Evolutionary conservation across 495 filamentous ascomycete species (phyloP).

Genomic region (Hypoxylon rickii): DNA sequence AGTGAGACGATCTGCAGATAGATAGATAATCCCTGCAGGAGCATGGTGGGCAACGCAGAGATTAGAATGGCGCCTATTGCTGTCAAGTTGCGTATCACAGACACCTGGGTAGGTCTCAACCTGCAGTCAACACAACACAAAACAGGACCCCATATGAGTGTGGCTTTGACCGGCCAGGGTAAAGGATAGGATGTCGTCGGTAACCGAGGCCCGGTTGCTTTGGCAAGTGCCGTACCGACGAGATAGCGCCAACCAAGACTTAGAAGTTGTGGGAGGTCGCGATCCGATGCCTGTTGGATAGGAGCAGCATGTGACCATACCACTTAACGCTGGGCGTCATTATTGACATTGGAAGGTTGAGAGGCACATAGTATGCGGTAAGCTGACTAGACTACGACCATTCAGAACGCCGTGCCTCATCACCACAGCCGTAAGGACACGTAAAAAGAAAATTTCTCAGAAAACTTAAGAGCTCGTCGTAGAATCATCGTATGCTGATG

Average conservation of each 20-base stretch:
- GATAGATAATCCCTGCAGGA: slow-evolving; percentile 16
- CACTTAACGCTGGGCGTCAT: slow-evolving; percentile 9
- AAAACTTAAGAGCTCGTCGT: slow-evolving; percentile 5
- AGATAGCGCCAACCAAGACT: slow-evolving; percentile 14
- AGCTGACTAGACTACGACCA: slow-evolving; percentile 29
- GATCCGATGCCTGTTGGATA: slow-evolving; percentile 30
- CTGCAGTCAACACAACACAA: slow-evolving; percentile 21
- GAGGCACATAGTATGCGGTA: slow-evolving; percentile 31
- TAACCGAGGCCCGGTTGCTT: slow-evolving; percentile 14
- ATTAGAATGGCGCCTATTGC: slow-evolving; percentile 8
- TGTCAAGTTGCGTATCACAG: slow-evolving; percentile 18
- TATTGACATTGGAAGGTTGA: slow-evolving; percentile 19
- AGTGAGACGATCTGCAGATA: slow-evolving; percentile 25
- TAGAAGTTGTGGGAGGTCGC: slow-evolving; percentile 25
- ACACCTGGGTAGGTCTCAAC: slow-evolving; percentile 15
- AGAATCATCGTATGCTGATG: slow-evolving; percentile 3
- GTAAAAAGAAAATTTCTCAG: slow-evolving; percentile 7
- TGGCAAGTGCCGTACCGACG: slow-evolving; percentile 18
- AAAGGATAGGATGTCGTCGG: slow-evolving; percentile 14
- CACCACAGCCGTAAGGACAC: slow-evolving; percentile 1
- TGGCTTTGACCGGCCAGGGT: slow-evolving; percentile 13
- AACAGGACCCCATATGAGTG: slow-evolving; percentile 13
- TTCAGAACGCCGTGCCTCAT: slow-evolving; percentile 23
- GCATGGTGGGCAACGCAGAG: slow-evolving; percentile 20
- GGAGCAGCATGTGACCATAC: slow-evolving; percentile 24